Base-by-base conservation (phyloP, 192 early-diverging fungal species). In the Entrophospora sp. region DNA sequence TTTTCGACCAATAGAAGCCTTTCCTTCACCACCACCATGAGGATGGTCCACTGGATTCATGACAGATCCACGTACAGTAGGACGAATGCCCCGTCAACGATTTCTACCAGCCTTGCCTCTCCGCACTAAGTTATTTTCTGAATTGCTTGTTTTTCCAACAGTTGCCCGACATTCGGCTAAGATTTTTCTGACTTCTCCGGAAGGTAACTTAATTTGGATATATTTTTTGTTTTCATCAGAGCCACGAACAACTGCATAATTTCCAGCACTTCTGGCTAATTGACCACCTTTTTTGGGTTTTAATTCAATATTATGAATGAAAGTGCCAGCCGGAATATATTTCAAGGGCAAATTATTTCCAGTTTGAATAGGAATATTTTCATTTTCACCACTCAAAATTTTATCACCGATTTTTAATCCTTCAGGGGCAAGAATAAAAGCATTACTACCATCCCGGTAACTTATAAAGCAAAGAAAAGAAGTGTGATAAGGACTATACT, bases 1-100 rank as follows among this genome's bases (percentile, higher is more conserved):
- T 14, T 70, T 75, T 38, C 87, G 88, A 70, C 95, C 91, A 86
- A 96, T 98, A 61, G 85, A 88, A n/a, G n/a, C n/a, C 71, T 98
- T 96, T 34, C 90, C 84, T 67, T 87, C 81, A 55, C 94, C 94
- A 88, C 96, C 96, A 78, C 96, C 96, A 74, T 95, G 94, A 62
- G 96, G 96, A 80, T 99, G 96, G 77, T 95, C 94, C 46, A 81
- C 79, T 9, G 91, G 85, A 79, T 91, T 96, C 89, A 90, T 90
- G n/a, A 93, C 92, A 64, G 93, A 89, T 85, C 96, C 96, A 69
- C 96, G 69, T 56, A 96, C 94, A 25, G 83, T 84, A 14, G 96
- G 96, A 57, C 96, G 83, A 73, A 86, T 85, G n/a, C 95, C 95
- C 36, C 83, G 73, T 70, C 88, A 82, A 52, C 94, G 72, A 37